Evolutionary conservation across 768 basidiomycete genomes (phyloP).

Genomic region (Mycena leptocephala): DNA sequence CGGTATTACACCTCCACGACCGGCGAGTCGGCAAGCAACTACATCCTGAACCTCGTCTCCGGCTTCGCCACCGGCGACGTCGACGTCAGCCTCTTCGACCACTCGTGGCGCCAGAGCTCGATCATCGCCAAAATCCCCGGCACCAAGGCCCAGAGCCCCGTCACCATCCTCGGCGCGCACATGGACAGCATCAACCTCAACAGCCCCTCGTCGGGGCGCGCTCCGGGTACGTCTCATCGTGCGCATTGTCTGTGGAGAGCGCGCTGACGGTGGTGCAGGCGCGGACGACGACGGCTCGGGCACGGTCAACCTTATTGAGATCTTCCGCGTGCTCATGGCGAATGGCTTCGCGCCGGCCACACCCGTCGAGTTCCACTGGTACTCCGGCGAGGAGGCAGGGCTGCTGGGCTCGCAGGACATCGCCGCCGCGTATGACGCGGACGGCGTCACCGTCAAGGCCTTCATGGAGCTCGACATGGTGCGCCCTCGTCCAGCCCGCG

Average conservation of each 20-base stretch:
- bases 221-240: conserved; percentile 64
- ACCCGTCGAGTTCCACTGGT: conserved; percentile 67
- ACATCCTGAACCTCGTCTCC: conserved; percentile 52
- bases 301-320: conserved; percentile 57
- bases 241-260: too few relatives aligned
- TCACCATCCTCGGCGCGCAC: conserved; percentile 59
- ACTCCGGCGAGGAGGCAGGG: conserved; percentile 62
- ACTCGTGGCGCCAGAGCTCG: conserved; percentile 54
- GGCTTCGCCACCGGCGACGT: neutral
- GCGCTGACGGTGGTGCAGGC: too few relatives aligned
- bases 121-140: conserved; percentile 57
- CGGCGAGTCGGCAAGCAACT: conserved; percentile 57
- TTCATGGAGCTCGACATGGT: conserved; percentile 66
- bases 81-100: conserved; percentile 46
- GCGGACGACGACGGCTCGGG: conserved; percentile 69
- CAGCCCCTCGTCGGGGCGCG: conserved; percentile 57
- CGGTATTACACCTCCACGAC: conserved; percentile 58
- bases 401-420: conserved; percentile 70
- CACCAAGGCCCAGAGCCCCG: conserved; percentile 42
- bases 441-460: conserved; percentile 62
- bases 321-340: conserved; percentile 56
- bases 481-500: conserved; percentile 18
- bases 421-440: conserved; percentile 63
- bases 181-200: conserved; percentile 61
- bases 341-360: conserved; percentile 58